These are phyloP conservation scores for Cladosporium sp. DNA, from an alignment of 2,329 filamentous ascomycete species.

Conservation along the genomic window DNA sequence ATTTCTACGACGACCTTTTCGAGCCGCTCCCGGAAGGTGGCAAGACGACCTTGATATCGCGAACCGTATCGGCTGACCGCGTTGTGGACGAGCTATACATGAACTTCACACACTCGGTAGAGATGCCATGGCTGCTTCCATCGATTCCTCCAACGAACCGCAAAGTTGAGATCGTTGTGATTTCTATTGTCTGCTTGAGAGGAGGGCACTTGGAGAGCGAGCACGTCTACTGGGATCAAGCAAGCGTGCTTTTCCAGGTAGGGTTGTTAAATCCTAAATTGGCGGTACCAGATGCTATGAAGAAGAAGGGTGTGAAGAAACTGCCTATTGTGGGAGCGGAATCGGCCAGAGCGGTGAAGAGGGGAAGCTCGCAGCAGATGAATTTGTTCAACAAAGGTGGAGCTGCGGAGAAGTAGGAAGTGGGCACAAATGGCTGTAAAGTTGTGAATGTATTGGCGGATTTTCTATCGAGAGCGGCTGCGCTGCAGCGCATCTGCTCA, in stretches of 20 bases:
- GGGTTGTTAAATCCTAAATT: constrained; percentile 54
- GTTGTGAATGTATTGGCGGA: too few species aligned
- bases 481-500: background rate
- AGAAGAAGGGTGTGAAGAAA: constrained; percentile 42
- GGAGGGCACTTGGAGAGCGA: constrained; percentile 54
- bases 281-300: constrained; percentile 44
- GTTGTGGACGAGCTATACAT: constrained; percentile 60
- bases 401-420: background rate
- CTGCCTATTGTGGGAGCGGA: constrained; percentile 46
- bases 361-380: constrained; percentile 38
- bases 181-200: constrained; percentile 53
- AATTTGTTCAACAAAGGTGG: constrained; percentile 38
- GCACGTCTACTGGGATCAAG: constrained; percentile 61
- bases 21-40: constrained; percentile 47
- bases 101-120: constrained; percentile 53
- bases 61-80: constrained; percentile 55
- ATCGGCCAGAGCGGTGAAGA: constrained; percentile 43
- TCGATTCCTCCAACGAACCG: constrained; percentile 54
- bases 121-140: constrained; percentile 58
- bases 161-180: constrained; percentile 52
- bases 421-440: too few species aligned
- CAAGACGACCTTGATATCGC: constrained; percentile 51
- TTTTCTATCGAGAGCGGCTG: background rate
- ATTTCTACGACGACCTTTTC: constrained; percentile 58
- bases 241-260: constrained; percentile 55